These are phyloP conservation scores for Phytophthora sp. DNA, from an alignment of 352 stramenopile species.

Conservation along the genomic window DNA sequence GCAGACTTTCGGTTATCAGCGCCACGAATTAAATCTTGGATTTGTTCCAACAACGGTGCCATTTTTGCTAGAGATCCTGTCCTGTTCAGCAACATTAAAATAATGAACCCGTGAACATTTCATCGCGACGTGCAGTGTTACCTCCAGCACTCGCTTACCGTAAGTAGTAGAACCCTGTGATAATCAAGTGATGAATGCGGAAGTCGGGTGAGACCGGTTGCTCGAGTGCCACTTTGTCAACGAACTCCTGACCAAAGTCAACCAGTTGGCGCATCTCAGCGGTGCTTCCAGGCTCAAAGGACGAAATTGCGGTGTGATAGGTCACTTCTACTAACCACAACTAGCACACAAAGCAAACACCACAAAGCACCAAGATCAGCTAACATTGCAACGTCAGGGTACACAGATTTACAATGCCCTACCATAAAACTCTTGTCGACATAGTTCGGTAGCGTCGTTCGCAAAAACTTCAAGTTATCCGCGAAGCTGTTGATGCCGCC, in stretches of 20 bases:
- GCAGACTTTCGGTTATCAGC: conserved; percentile 10
- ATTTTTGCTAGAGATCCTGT: conserved; percentile 57
- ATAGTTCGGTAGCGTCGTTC: conserved; percentile 47
- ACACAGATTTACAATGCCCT: too few species aligned
- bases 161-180: conserved; percentile 61
- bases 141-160: conserved; percentile 35
- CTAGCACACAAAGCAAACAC: conserved; percentile 28
- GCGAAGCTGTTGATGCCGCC: conserved; percentile 37
- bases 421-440: conserved; percentile 66
- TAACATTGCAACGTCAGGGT: conserved; percentile 11
- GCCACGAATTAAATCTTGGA: conserved; percentile 32
- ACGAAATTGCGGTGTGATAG: conserved; percentile 60
- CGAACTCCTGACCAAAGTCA: conserved; percentile 53
- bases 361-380: conserved; percentile 2
- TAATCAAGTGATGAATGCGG: conserved; percentile 62
- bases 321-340: conserved; percentile 72
- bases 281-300: conserved; percentile 33
- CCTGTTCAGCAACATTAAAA: conserved; percentile 29
- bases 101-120: not conserved
- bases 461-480: conserved; percentile 58
- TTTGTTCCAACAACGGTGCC: conserved; percentile 46
- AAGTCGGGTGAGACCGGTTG: conserved; percentile 42
- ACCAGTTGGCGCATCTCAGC: conserved; percentile 46
- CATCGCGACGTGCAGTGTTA: not conserved
- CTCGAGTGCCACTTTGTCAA: conserved; percentile 34